Evolutionary conservation across 2,329 filamentous ascomycete genomes (phyloP).

Genomic region (Mycosphaerella sp.): DNA sequence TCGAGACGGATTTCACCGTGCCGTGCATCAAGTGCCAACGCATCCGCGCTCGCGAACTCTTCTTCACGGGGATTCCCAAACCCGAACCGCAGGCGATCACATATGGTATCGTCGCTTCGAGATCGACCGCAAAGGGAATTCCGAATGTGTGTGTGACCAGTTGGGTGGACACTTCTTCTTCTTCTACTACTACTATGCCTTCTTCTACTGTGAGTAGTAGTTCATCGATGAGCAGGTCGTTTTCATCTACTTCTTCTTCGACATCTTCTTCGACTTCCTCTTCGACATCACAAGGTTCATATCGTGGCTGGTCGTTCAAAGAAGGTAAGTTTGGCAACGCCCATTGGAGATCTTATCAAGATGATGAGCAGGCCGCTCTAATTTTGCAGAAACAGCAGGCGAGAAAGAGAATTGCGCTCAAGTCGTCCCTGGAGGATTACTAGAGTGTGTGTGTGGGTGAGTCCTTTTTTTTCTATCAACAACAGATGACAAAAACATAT

Average conservation of each 20-base stretch:
- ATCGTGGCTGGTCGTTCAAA: conserved; percentile 7
- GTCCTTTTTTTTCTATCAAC: too few relatives aligned
- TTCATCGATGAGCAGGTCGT: too few relatives aligned
- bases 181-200: background rate
- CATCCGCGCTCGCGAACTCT: background rate
- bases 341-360: conserved; percentile 6
- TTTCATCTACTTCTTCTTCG: too few relatives aligned
- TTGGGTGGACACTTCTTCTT: conserved; percentile 1
- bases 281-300: background rate
- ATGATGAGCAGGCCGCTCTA: background rate
- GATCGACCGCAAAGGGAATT: background rate
- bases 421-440: background rate
- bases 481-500: too few relatives aligned
- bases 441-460: too few relatives aligned
- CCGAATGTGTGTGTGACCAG: background rate
- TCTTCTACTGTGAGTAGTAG: too few relatives aligned
- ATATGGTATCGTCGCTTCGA: conserved; percentile 6
- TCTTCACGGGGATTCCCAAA: background rate
- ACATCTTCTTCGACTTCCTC: too few relatives aligned
- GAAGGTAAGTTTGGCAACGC: conserved; percentile 5
- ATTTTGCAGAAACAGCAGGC: background rate
- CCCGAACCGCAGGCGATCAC: background rate
- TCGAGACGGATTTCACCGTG: background rate
- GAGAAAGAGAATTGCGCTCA: conserved; percentile 1
- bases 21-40: background rate